Evolutionary conservation across 768 basidiomycete genomes (phyloP), one percentile per base, ranked within the genome.

Genomic region (Favolaschia claudopus): DNA sequence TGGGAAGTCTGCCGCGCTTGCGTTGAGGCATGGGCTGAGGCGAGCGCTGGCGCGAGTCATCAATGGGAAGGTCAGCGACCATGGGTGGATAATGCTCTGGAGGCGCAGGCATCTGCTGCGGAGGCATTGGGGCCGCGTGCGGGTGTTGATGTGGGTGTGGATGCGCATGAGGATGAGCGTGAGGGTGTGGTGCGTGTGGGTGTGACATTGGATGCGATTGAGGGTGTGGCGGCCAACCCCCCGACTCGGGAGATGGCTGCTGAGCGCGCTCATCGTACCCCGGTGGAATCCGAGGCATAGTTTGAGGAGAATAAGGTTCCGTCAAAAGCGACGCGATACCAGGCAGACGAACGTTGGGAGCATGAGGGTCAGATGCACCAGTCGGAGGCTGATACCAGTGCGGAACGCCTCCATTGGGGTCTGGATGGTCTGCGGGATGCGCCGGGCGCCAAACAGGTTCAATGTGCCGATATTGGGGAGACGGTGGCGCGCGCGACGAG

Each of bases 1-100:
- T 94, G 37, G 92, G 92, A 13, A 95, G 84, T 73, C 94, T 92
- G 45, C 92, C 92, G 57, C 92, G 85, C 69, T 93, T 92, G 62
- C 92, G 88, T 39, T 85, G 86, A 7, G 90, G 77, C 36, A 84
- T 73, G 6, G 80, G 58, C 62, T 80, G 82, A 4, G 87, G 83
- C 1, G 86, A 82, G 42, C 84, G 86, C 0, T 83, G 77, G 1
- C 81, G 80, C 6, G 87, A 83, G 51, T 77, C 74, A 31, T 83
- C 74, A 28, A 60, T 54, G 10, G 58, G 58, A 19, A 64, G 58
- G 5, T 58, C 31, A 20, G 83, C 63, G 22, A 64, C 58, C 28
- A 56, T 31, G 9, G 63, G 63, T 14, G 63, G 63, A n/a, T 64
- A 57, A 31, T 37, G 54, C 13, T 56, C n/a, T n/a, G n/a, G n/a